These are phyloP conservation scores for Colletotrichum acutatum DNA, from an alignment of 2,329 filamentous ascomycete species.

Conservation along the genomic window DNA sequence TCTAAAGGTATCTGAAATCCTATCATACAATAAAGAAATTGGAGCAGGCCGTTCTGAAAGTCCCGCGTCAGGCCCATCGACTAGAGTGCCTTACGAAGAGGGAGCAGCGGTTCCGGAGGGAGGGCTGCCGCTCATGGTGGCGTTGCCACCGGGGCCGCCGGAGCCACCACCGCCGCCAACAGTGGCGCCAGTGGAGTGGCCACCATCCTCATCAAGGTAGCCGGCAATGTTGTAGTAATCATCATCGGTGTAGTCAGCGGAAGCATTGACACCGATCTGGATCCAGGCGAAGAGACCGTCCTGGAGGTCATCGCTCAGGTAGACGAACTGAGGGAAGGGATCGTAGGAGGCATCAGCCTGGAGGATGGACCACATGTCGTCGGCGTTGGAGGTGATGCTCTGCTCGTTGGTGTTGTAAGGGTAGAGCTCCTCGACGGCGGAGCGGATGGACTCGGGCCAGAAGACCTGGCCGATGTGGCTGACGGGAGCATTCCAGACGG, in stretches of 20 bases:
- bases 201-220: slow-evolving; percentile 26
- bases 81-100: neutral
- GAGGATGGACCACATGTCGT: slow-evolving; percentile 56
- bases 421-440: slow-evolving; percentile 57
- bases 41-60: neutral
- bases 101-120: slow-evolving; percentile 16
- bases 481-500: slow-evolving; percentile 48
- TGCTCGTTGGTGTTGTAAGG: slow-evolving; percentile 62
- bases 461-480: slow-evolving; percentile 74
- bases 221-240: slow-evolving; percentile 29
- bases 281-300: slow-evolving; percentile 69
- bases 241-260: slow-evolving; percentile 34
- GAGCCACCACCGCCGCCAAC: slow-evolving; percentile 11
- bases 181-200: slow-evolving; percentile 11
- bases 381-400: slow-evolving; percentile 59
- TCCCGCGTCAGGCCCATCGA: neutral
- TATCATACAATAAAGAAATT: slow-evolving; percentile 11
- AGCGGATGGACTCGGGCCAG: slow-evolving; percentile 69
- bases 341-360: slow-evolving; percentile 57
- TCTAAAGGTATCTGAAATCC: slow-evolving; percentile 8
- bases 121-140: slow-evolving; percentile 13
- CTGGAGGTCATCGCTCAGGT: slow-evolving; percentile 61
- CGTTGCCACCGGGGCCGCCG: slow-evolving; percentile 15
- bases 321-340: slow-evolving; percentile 68
- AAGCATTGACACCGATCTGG: slow-evolving; percentile 59